Evolutionary conservation across 768 basidiomycete species (phyloP), one percentile per base, ranked within the genome.

Genomic region (Trametes punicea): DNA sequence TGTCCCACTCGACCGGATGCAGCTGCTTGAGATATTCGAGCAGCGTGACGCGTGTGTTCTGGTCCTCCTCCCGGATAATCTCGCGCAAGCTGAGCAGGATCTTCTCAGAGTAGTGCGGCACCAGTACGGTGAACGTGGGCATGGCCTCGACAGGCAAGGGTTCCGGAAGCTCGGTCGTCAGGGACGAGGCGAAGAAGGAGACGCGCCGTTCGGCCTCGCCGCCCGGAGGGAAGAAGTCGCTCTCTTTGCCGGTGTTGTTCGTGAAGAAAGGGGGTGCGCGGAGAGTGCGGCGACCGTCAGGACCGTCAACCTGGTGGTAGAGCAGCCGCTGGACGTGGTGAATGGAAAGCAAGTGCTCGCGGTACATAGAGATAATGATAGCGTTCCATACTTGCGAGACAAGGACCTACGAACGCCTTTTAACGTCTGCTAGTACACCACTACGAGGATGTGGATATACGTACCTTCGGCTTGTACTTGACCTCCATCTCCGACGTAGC

Each of bases 311-410:
- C 73, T 99, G 97, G 70, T 99, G 97, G 69, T 99, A 98, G 30
- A 98, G 81, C 18, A 99, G 81, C 49, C 95, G 88, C 69, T 99
- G 97, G 42, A 99, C 97, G 66, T 99, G 94, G 64, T 98, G 93
- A 66, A 99, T 99, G 60, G 93, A 96, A 34, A 99, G 78, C 46
- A 99, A 77, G 74, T 99, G 97, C 67, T 99, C 97, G 65, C 97
- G 87, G 73, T 99, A 99, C 97, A 99, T 99, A 52, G 96, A 98
- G 60, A 99, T 99, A 72, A 99, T 96, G 73, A 98, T 81, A 41
- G 97, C 97, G 71, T 99, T 99, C 97, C 97, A 99, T 27, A 99
- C 88, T 74, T 99, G 97, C 18, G 95, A 98, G 36, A 99, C 97
- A 27, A 99, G 82, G 51, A 99, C 87, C 82, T 85, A 50, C 3